Conservation (phyloP, 805 yeast species). For the Candida succiphila region DNA sequence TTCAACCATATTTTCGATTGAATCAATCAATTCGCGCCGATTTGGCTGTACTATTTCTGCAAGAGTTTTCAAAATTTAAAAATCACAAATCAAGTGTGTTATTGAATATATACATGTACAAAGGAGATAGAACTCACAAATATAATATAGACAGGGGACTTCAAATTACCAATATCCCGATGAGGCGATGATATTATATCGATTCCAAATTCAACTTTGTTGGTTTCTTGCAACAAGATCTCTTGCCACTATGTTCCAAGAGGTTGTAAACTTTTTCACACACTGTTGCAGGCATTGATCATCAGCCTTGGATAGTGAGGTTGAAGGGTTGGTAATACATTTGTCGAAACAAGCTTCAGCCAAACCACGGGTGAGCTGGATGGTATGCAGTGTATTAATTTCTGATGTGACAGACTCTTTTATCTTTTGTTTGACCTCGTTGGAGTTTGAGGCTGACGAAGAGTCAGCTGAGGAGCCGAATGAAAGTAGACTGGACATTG, state of each 20-base stretch:
- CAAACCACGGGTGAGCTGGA: slow-evolving; percentile 74
- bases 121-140: no score
- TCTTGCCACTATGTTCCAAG: slow-evolving; percentile 81
- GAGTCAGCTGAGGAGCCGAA: not conserved
- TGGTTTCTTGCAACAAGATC: slow-evolving; percentile 71
- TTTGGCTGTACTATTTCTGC: no score
- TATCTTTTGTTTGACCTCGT: slow-evolving; percentile 48
- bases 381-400: slow-evolving; percentile 85
- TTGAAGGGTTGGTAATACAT: slow-evolving; percentile 59
- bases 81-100: no score
- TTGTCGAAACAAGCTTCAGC: slow-evolving; percentile 81
- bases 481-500: not conserved
- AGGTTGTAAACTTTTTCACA: slow-evolving; percentile 77
- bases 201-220: no score
- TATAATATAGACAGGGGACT: no score
- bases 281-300: slow-evolving; percentile 68
- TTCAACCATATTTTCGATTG: no score
- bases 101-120: no score
- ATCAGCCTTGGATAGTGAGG: slow-evolving; percentile 38
- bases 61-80: no score
- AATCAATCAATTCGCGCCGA: no score
- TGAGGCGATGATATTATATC: no score
- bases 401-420: slow-evolving; percentile 71
- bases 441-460: slow-evolving; percentile 14
- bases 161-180: no score